These are phyloP conservation scores for Pyropia yezoensis DNA, from an alignment of 23 red algal species.

Conservation along the genomic window DNA sequence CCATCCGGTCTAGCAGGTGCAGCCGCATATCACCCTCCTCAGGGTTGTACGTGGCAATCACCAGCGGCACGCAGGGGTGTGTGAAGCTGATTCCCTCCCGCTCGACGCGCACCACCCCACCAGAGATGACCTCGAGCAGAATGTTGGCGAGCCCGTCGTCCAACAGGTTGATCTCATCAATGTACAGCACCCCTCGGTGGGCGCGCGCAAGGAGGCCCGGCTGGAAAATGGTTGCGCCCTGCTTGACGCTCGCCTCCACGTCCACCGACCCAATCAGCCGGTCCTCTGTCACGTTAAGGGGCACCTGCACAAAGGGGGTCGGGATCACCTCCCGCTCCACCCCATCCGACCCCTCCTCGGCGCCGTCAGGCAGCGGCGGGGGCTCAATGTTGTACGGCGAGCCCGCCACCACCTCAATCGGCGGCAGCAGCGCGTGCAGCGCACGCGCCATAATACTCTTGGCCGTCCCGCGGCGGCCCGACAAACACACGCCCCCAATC, in stretches of 20 bases:
- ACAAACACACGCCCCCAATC: constrained; percentile 73
- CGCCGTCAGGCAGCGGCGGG: not conserved
- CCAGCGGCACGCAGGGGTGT: constrained; percentile 77
- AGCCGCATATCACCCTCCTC: constrained; percentile 94
- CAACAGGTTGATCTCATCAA: constrained; percentile 98
- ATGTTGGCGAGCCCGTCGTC: constrained; percentile 88
- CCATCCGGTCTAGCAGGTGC: constrained; percentile 89
- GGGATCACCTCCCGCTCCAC: constrained; percentile 40
- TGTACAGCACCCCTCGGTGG: constrained; percentile 92
- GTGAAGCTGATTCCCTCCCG: constrained; percentile 74
- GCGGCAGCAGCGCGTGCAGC: constrained; percentile 83
- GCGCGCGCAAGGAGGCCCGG: constrained; percentile 90
- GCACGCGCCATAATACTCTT: constrained; percentile 95
- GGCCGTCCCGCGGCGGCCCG: constrained; percentile 80
- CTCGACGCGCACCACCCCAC: constrained; percentile 76
- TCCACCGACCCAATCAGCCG: constrained; percentile 89
- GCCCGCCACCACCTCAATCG: constrained; percentile 84
- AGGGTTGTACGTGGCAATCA: constrained; percentile 95
- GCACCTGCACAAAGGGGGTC: constrained; percentile 92
- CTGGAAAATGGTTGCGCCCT: constrained; percentile 82
- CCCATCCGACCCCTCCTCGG: constrained; percentile 11
- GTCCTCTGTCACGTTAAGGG: constrained; percentile 95
- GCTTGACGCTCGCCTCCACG: constrained; percentile 65
- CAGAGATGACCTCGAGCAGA: constrained; percentile 72
- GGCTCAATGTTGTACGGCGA: constrained; percentile 74